These are phyloP conservation scores for Jaltomata sinuosa DNA, from an alignment of 257 asterid genomes.

Conservation along the genomic window DNA sequence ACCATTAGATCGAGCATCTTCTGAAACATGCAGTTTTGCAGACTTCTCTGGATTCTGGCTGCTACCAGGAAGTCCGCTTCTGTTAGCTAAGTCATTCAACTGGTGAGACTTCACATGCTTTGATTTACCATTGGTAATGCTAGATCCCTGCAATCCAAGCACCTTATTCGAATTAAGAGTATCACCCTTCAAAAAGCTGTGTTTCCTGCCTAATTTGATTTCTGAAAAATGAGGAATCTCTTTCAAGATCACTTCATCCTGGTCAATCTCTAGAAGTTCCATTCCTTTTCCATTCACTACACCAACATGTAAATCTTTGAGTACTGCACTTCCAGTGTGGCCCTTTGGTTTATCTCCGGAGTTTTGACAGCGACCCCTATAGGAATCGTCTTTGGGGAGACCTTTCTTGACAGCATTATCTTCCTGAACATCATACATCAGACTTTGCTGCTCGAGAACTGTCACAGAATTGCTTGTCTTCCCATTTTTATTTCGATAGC, in stretches of 20 bases:
- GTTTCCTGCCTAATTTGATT: constrained; percentile 22
- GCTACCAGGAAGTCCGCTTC: constrained; percentile 13
- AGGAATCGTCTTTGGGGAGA: neutral
- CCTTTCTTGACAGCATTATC: constrained; percentile 12
- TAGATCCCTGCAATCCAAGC: constrained; percentile 20
- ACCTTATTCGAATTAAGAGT: constrained; percentile 15
- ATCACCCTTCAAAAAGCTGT: constrained; percentile 23
- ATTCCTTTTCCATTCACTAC: constrained; percentile 4
- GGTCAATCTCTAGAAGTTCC: constrained; percentile 5
- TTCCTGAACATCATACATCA: constrained; percentile 9
- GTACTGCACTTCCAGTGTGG: constrained; percentile 7
- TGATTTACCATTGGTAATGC: constrained; percentile 30
- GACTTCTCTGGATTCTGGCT: constrained; percentile 25
- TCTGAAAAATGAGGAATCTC: constrained; percentile 6
- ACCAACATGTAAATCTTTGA: constrained; percentile 12
- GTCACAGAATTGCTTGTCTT: constrained; percentile 18
- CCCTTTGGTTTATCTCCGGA: constrained; percentile 7
- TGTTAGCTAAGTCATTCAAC: constrained; percentile 22
- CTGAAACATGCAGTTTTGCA: constrained; percentile 21
- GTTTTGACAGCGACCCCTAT: neutral
- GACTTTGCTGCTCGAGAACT: constrained; percentile 16
- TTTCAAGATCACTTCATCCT: constrained; percentile 13
- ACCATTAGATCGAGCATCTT: constrained; percentile 22
- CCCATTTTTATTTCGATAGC: constrained; percentile 24
- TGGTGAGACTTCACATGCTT: constrained; percentile 48